Conservation (phyloP, 140 eudicot species). For the Erigeron philadelphicus region DNA sequence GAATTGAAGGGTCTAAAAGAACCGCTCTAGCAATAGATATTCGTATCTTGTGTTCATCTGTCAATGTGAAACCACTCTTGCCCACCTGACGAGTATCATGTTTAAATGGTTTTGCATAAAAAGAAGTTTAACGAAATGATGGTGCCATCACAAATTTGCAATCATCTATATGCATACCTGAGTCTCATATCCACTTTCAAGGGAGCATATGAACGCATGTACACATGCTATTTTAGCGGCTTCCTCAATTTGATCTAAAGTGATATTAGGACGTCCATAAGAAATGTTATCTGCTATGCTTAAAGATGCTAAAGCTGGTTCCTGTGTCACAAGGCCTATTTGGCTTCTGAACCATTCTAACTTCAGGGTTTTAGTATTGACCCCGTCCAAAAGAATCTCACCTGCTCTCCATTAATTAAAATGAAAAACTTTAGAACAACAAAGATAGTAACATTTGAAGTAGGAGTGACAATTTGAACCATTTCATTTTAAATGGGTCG, state of each 20-base stretch:
- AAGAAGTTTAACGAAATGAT: neutral
- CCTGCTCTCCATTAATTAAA: conserved; percentile 32
- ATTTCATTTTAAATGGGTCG: neutral
- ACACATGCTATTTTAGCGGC: conserved; percentile 58
- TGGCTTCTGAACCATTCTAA: conserved; percentile 54
- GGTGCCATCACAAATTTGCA: neutral
- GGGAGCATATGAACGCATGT: conserved; percentile 49
- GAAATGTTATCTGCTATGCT: conserved; percentile 55
- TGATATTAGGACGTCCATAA: conserved; percentile 42
- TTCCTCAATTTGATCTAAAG: conserved; percentile 47
- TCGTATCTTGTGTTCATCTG: conserved; percentile 47
- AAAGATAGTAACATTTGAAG: neutral
- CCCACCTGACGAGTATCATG: conserved; percentile 40
- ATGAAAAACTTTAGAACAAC: neutral
- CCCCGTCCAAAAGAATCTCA: conserved; percentile 59
- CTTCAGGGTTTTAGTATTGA: conserved; percentile 45
- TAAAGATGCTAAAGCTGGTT: conserved; percentile 49
- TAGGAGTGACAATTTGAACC: neutral
- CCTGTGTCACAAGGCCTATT: conserved; percentile 60
- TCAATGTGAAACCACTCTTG: conserved; percentile 39
- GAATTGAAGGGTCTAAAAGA: conserved; percentile 45
- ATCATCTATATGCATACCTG: conserved; percentile 31
- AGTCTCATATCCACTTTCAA: conserved; percentile 49
- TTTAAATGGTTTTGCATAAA: neutral
- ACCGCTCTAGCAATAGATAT: conserved; percentile 61